phyloP scores from a whole-genome alignment of 2,329 filamentous ascomycete genomes.

The Aspergillus pseudonomiae region DNA sequence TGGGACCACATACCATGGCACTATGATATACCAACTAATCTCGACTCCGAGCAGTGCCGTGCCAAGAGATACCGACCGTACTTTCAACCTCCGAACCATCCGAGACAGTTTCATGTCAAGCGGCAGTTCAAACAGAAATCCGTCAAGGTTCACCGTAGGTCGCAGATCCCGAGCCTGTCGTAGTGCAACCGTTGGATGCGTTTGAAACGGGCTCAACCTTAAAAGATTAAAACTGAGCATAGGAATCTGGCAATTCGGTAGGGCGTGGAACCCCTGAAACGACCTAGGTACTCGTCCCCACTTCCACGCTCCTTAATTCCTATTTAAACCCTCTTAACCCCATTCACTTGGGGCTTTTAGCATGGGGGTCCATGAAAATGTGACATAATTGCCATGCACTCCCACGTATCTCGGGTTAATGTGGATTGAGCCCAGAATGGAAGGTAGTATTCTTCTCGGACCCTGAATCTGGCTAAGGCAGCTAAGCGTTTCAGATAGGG shows the following conservation, averaged over 20 bases:
- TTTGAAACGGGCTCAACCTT: not conserved
- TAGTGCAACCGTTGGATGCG: not conserved
- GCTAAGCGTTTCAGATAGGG: constrained; percentile 1
- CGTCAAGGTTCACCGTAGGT: not conserved
- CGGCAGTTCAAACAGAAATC: not conserved
- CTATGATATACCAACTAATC: not conserved
- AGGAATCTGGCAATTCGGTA: not conserved
- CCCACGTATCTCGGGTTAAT: not conserved
- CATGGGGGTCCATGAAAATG: not conserved
- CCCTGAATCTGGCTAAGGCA: not conserved
- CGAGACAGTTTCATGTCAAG: not conserved
- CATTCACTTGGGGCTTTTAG: not conserved
- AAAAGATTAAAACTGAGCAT: not conserved
- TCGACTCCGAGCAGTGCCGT: not conserved
- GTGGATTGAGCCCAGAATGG: not conserved
- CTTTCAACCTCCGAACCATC: not conserved
- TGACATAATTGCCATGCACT: not conserved
- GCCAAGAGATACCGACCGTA: not conserved
- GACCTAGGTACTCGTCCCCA: not conserved
- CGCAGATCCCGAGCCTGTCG: not conserved
- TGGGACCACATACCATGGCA: not conserved
- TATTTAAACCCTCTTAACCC: not conserved
- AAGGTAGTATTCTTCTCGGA: not conserved
- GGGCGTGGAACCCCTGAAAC: constrained; percentile 2
- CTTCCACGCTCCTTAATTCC: constrained; percentile 1